Base-by-base conservation (phyloP, 163 green algal genomes). In the Volvox carteri region DNA sequence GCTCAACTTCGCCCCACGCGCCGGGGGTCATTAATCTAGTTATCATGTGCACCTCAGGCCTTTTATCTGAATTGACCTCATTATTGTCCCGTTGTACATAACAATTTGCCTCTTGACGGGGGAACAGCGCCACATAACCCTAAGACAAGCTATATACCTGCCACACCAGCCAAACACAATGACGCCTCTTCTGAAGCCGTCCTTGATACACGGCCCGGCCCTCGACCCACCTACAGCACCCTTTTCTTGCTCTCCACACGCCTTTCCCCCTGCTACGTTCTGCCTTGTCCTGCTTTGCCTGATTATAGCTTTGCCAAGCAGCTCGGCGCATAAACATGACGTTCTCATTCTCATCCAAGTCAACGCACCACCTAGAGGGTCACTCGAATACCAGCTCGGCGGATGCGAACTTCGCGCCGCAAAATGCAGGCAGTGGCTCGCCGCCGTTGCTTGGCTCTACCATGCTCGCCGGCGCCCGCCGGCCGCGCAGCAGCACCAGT, bases 401-500 rank as follows among this genome's bases (percentile, higher is more conserved):
- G 52, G 54, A 73, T 33, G 86, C 74, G 41, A 93, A 91, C 74
- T 87, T 91, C 30, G 74, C 67, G 19, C 90, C 90, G 48, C 52
- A 80, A 2, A 52, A 79, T 4, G 16, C 18, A 3, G 62, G 42
- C 62, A 44, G 21, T 1, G 73, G 54, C 72, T 19, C 54, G 54
- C 28, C 54, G 19, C 54, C 19, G 54, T 23, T 23, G 25, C 54
- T 23, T 16, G 62, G 68, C 62, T 78, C 80, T 18, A 87, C 39
- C 42, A 87, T 33, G 39, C 39, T 67, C 60, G 50, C 68, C 30
- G 80, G 80, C 21, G 80, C 80, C 30, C 80, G 80, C 30, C 80
- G 62, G n/a, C 90, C 86, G 25, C 86, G 78, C 75, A 92, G 86
- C 18, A 92, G 83, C 28, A 93, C 86, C 2, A 93, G 68, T 44